These are phyloP conservation scores for Monilinia laxa DNA, from an alignment of 2,329 filamentous ascomycete genomes.

Conservation along the genomic window DNA sequence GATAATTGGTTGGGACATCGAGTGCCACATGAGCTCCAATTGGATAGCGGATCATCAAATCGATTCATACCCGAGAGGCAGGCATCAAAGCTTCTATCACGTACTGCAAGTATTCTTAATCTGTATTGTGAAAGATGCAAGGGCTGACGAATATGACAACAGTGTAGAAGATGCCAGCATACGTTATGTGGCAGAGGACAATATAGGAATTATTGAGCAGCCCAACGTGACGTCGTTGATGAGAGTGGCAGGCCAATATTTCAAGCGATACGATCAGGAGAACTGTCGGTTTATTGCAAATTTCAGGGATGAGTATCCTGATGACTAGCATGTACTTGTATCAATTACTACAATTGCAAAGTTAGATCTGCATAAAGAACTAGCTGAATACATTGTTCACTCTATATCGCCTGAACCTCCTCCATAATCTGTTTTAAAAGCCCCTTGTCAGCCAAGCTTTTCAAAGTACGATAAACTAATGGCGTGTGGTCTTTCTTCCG, in stretches of 20 bases:
- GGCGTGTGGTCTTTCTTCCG: slow-evolving; percentile 68
- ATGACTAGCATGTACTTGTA: slow-evolving; percentile 56
- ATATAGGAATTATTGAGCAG: slow-evolving; percentile 63
- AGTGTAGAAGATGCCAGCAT: slow-evolving; percentile 67
- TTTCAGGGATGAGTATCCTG: slow-evolving; percentile 76
- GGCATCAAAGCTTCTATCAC: slow-evolving; percentile 76
- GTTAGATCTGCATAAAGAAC: not conserved
- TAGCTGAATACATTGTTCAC: slow-evolving; percentile 3
- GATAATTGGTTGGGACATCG: slow-evolving; percentile 77
- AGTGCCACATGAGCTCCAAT: slow-evolving; percentile 55
- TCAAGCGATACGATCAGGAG: slow-evolving; percentile 76
- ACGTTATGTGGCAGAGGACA: slow-evolving; percentile 78
- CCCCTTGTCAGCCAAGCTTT: slow-evolving; percentile 65
- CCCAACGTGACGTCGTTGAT: slow-evolving; percentile 60
- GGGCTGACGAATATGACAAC: slow-evolving; percentile 36
- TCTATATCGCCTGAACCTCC: slow-evolving; percentile 20
- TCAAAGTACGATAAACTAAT: slow-evolving; percentile 67
- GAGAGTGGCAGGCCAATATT: slow-evolving; percentile 75
- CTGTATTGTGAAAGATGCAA: slow-evolving; percentile 19
- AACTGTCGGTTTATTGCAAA: slow-evolving; percentile 79
- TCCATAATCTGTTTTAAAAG: slow-evolving; percentile 50
- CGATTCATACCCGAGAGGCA: slow-evolving; percentile 57
- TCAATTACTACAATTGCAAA: slow-evolving; percentile 4
- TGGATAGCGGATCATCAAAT: slow-evolving; percentile 66
- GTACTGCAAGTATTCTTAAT: slow-evolving; percentile 66